These are phyloP conservation scores for Pseudogymnoascus verrucosus DNA, from an alignment of 2,329 filamentous ascomycete species.

Conservation along the genomic window DNA sequence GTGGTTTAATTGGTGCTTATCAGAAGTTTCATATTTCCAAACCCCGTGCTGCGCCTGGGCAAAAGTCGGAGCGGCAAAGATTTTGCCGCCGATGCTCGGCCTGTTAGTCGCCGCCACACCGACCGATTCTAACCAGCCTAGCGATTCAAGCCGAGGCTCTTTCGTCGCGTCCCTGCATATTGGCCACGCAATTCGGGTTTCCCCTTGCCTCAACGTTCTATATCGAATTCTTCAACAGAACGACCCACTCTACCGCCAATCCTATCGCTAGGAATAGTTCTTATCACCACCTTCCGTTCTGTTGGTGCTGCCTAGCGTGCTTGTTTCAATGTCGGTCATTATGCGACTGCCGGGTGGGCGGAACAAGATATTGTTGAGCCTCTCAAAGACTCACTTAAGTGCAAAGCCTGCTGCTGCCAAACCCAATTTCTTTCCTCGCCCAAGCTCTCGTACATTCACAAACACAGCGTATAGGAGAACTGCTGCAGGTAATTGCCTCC, in stretches of 20 bases:
- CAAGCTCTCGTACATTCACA: constrained; percentile 1
- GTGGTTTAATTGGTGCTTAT: not conserved
- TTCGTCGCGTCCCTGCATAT: not conserved
- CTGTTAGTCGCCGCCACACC: constrained; percentile 3
- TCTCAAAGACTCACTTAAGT: not conserved
- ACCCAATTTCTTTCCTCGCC: not conserved
- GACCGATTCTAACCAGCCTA: not conserved
- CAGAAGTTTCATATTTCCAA: not conserved
- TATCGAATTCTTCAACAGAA: not conserved
- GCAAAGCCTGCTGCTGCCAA: not conserved
- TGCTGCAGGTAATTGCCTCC: not conserved
- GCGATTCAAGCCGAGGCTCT: constrained; percentile 1
- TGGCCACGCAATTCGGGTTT: not conserved
- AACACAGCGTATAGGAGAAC: not conserved
- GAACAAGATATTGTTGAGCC: not conserved
- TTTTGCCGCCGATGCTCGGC: constrained; percentile 1
- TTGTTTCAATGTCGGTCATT: not conserved
- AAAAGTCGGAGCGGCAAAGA: not conserved
- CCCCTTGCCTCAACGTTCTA: constrained; percentile 1
- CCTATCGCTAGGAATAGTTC: not conserved
- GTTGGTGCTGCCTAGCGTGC: not conserved
- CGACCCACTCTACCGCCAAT: not conserved
- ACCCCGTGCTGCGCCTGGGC: not conserved
- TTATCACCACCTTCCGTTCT: not conserved
- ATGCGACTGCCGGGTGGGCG: not conserved